Percentiles rank a stretch among this genome's conserved stretches.
Conservation (phyloP, 1,284 basidiomycete genomes). For the Flammula alnicola region DNA sequence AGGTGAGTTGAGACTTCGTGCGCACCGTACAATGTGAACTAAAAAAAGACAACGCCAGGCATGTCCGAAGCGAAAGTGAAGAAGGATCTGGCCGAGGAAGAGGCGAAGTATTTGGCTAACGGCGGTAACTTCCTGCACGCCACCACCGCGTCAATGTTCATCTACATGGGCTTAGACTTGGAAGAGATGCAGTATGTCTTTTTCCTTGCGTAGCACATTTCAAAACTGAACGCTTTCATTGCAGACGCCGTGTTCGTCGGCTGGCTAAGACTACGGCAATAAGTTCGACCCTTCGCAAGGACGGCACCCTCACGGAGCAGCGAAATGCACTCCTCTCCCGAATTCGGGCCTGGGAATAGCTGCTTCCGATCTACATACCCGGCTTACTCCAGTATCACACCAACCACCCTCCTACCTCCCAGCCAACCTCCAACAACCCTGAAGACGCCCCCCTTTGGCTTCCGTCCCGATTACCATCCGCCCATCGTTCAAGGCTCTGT, state of each 20-base stretch:
- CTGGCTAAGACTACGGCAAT: neutral
- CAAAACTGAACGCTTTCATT: neutral
- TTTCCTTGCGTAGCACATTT: neutral
- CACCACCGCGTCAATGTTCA: slow-evolving; percentile 5
- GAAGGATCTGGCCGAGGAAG: slow-evolving; percentile 16
- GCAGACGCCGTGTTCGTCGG: slow-evolving; percentile 2
- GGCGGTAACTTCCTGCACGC: slow-evolving; percentile 9
- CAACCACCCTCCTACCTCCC: neutral
- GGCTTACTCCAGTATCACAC: slow-evolving; percentile 16
- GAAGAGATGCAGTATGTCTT: slow-evolving; percentile 16
- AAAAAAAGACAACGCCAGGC: neutral
- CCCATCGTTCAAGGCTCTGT: neutral
- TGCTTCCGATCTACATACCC: slow-evolving; percentile 18
- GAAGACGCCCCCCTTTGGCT: slow-evolving; percentile 12
- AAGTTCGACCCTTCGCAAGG: neutral
- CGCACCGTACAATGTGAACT: neutral
- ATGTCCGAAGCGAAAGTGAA: slow-evolving; percentile 9
- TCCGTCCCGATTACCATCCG: slow-evolving; percentile 4
- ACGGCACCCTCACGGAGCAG: slow-evolving; percentile 7
- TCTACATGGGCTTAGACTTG: slow-evolving; percentile 11
- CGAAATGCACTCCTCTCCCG: slow-evolving; percentile 7
- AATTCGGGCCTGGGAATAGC: slow-evolving; percentile 17
- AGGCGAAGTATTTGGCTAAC: neutral
- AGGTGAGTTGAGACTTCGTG: slow-evolving; percentile 5
- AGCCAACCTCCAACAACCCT: slow-evolving; percentile 1